phyloP scores from a whole-genome alignment of 2,329 filamentous ascomycete species.

The Penicillium janthinellum region DNA sequence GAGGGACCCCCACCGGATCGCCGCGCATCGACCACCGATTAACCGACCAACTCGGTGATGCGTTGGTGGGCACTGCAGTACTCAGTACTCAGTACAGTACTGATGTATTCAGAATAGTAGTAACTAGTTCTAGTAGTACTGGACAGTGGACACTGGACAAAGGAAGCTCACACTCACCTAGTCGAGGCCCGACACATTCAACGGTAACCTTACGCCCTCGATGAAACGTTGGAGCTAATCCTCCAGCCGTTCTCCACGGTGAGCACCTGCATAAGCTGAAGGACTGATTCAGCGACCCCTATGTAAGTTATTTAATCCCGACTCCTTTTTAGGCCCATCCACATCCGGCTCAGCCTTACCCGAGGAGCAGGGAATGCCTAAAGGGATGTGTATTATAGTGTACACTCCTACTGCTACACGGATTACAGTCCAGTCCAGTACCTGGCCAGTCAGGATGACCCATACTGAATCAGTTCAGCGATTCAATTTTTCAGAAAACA shows the following conservation, averaged over 20 bases:
- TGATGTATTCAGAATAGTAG: background rate
- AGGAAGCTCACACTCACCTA: constrained; percentile 12
- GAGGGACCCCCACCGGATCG: constrained; percentile 3
- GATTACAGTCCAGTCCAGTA: too few relatives aligned
- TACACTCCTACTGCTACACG: too few relatives aligned
- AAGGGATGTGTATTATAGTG: too few relatives aligned
- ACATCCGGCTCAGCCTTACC: constrained; percentile 2
- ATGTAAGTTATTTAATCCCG: background rate
- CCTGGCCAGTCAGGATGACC: too few relatives aligned
- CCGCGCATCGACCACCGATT: constrained; percentile 2
- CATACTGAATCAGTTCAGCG: too few relatives aligned
- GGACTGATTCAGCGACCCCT: background rate
- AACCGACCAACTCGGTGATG: background rate
- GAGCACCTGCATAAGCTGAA: constrained; percentile 15
- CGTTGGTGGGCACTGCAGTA: too few relatives aligned
- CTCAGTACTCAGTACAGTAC: too few relatives aligned
- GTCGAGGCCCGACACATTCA: background rate
- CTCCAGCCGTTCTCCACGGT: background rate
- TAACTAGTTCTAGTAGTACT: background rate
- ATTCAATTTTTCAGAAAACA: too few relatives aligned
- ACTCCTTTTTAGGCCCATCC: background rate
- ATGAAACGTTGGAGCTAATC: background rate
- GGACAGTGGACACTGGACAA: background rate
- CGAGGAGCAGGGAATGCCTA: background rate
- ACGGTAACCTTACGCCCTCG: background rate